Conservation (phyloP, 306 rosid species). For the Prunus dulcis region DNA sequence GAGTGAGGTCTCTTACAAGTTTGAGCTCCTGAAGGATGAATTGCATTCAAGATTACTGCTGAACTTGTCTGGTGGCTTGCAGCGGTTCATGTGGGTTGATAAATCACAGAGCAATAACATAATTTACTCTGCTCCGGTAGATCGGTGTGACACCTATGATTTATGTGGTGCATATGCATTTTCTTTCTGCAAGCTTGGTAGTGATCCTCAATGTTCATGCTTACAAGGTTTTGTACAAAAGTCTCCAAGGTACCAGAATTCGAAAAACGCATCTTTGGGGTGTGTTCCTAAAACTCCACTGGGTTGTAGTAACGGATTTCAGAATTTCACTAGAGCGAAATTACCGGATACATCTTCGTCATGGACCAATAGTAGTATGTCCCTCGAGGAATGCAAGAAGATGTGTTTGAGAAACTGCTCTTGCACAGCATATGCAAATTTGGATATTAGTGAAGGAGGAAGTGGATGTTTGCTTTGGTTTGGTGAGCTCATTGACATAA, state of each 20-base stretch:
- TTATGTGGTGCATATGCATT: slow-evolving; percentile 37
- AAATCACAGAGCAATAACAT: neutral
- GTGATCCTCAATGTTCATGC: slow-evolving; percentile 41
- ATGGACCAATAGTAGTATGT: slow-evolving; percentile 39
- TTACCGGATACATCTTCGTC: slow-evolving; percentile 38
- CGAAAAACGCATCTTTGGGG: slow-evolving; percentile 39
- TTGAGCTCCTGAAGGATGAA: slow-evolving; percentile 21
- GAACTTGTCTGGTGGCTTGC: slow-evolving; percentile 23
- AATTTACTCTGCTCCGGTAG: slow-evolving; percentile 18
- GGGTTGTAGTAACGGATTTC: slow-evolving; percentile 36
- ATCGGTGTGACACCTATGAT: slow-evolving; percentile 40
- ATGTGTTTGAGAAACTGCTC: slow-evolving; percentile 43
- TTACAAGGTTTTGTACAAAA: slow-evolving; percentile 40
- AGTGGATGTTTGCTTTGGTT: slow-evolving; percentile 59
- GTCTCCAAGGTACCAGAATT: slow-evolving; percentile 26
- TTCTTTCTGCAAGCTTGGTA: slow-evolving; percentile 19
- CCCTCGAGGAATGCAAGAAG: slow-evolving; percentile 32
- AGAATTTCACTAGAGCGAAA: slow-evolving; percentile 25
- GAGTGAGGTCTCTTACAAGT: slow-evolving; percentile 40
- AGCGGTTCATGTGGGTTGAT: slow-evolving; percentile 33
- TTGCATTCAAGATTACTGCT: slow-evolving; percentile 38
- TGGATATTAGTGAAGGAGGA: slow-evolving; percentile 39
- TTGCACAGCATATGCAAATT: slow-evolving; percentile 46
- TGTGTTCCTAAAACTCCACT: slow-evolving; percentile 25
- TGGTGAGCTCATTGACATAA: slow-evolving; percentile 39